phyloP scores from a whole-genome alignment of 2,329 filamentous ascomycete genomes.

The Fusarium sp. region DNA sequence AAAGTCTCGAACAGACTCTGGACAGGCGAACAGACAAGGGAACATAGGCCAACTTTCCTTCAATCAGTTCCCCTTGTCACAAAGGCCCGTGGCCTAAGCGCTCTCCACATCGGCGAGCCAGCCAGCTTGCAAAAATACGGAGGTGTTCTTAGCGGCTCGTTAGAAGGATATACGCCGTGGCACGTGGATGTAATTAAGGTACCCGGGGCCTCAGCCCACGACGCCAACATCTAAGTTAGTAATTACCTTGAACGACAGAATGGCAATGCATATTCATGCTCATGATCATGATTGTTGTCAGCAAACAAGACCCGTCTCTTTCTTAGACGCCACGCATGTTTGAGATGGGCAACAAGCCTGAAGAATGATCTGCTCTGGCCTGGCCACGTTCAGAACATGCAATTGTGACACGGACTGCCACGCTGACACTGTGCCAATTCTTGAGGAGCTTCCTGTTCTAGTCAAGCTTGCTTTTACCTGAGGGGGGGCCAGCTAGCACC shows the following conservation, averaged over 20 bases:
- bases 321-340: conserved; percentile 27
- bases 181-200: too few relatives aligned
- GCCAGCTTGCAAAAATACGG: conserved; percentile 29
- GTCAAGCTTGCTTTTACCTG: conserved; percentile 31
- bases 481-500: conserved; percentile 19
- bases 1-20: conserved; percentile 9
- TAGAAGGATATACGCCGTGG: conserved; percentile 24
- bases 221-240: background rate
- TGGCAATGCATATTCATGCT: background rate
- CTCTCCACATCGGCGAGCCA: conserved; percentile 25
- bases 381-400: conserved; percentile 4
- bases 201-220: background rate
- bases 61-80: conserved; percentile 9
- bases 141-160: conserved; percentile 5
- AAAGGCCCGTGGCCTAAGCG: conserved; percentile 36
- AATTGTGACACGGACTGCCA: conserved; percentile 9
- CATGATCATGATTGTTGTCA: background rate
- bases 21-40: background rate
- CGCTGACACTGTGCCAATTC: conserved; percentile 43
- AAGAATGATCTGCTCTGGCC: conserved; percentile 8
- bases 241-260: background rate
- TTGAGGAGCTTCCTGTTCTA: conserved; percentile 47
- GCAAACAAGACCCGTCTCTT: background rate
- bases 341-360: conserved; percentile 26
- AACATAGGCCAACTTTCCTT: conserved; percentile 27